A percentile compares a stretch with the other conserved stretches of the same genome.
Evolutionary conservation across 2,329 filamentous ascomycete species (phyloP).

Genomic region (Aspergillus arachidicola): DNA sequence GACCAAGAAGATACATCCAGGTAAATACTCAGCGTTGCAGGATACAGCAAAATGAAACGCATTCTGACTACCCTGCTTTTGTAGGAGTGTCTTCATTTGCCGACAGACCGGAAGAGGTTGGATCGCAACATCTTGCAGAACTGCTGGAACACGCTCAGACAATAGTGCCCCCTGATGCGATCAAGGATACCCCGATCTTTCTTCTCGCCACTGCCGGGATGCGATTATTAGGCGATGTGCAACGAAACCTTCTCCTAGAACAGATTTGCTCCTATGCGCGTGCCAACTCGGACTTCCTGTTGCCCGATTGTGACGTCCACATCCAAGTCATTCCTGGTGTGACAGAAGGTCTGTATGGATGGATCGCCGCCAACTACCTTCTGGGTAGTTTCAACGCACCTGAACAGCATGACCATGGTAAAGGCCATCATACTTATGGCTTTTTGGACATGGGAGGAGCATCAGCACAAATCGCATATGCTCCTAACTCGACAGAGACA

Average conservation of each 20-base stretch:
- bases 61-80: constrained; percentile 6
- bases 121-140: constrained; percentile 75
- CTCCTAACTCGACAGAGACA: constrained; percentile 87
- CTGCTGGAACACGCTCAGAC: constrained; percentile 81
- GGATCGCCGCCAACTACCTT: constrained; percentile 96
- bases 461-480: constrained; percentile 96
- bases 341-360: constrained; percentile 94
- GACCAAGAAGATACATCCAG: constrained; percentile 93
- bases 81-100: constrained; percentile 83
- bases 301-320: constrained; percentile 87
- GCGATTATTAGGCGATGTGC: constrained; percentile 74
- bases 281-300: constrained; percentile 73
- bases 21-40: constrained; percentile 43
- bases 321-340: constrained; percentile 95
- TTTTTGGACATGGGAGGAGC: constrained; percentile 99
- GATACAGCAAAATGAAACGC: neutral
- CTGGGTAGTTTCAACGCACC: constrained; percentile 86
- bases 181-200: constrained; percentile 86
- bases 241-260: constrained; percentile 72
- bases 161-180: constrained; percentile 73
- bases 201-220: constrained; percentile 95
- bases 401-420: constrained; percentile 74
- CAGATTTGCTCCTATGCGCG: constrained; percentile 83
- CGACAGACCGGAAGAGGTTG: constrained; percentile 72
- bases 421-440: constrained; percentile 90